Evolutionary conservation across 1,139 yeast genomes (phyloP).

Genomic region (Candida albicans): DNA sequence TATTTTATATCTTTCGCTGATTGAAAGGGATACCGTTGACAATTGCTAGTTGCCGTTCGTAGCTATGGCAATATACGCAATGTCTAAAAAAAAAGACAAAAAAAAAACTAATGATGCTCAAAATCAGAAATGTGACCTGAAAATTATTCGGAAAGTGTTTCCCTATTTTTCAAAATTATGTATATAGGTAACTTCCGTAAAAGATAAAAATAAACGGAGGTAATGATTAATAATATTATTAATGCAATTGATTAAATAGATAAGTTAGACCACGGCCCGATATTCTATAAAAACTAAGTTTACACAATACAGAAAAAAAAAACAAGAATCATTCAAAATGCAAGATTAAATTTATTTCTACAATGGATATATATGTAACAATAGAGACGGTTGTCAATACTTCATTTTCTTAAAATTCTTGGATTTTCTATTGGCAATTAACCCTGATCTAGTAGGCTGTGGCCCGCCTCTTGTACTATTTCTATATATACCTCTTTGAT

Average conservation of each 20-base stretch:
- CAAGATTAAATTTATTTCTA: too few species aligned
- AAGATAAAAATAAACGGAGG: not conserved
- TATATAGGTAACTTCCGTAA: not conserved
- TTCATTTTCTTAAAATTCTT: slow-evolving; percentile 13
- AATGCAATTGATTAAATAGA: slow-evolving; percentile 1
- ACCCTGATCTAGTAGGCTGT: slow-evolving; percentile 21
- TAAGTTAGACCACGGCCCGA: not conserved
- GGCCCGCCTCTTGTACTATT: slow-evolving; percentile 4
- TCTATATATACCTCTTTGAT: not conserved
- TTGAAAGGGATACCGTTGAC: not conserved
- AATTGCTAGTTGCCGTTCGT: not conserved
- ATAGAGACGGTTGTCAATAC: slow-evolving; percentile 4
- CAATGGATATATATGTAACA: too few species aligned
- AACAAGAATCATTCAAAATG: not conserved
- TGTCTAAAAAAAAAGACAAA: not conserved
- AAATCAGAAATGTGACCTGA: not conserved
- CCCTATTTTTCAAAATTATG: not conserved
- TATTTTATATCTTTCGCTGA: too few species aligned
- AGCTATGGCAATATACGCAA: not conserved
- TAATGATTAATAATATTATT: not conserved
- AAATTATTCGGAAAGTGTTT: too few species aligned
- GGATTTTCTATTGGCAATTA: slow-evolving; percentile 18
- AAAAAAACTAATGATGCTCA: not conserved
- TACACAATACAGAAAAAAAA: too few species aligned
- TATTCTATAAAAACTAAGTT: not conserved